A percentile compares a stretch with the other conserved stretches of the same genome.
Evolutionary conservation across 2,329 filamentous ascomycete species (phyloP).

Genomic region (Epichloe coenophiala): DNA sequence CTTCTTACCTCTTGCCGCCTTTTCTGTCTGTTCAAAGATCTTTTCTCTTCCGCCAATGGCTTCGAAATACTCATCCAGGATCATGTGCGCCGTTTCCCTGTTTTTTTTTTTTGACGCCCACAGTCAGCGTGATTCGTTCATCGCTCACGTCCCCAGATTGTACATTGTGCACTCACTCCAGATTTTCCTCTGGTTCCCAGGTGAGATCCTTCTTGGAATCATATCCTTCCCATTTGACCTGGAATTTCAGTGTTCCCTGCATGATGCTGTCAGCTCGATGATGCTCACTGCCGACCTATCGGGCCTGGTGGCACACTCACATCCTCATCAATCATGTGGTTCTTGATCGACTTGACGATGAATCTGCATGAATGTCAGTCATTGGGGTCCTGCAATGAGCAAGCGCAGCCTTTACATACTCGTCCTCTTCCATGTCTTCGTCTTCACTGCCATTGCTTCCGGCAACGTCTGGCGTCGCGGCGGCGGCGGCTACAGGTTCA

Average conservation of each 20-base stretch:
- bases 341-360: constrained; percentile 60
- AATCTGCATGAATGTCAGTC: constrained; percentile 34
- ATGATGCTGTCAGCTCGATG: constrained; percentile 1
- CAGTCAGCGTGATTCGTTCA: not conserved
- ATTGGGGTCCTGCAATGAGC: constrained; percentile 12
- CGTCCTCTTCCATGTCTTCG: constrained; percentile 28
- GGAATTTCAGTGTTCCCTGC: constrained; percentile 43
- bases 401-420: constrained; percentile 17
- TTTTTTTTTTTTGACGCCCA: not conserved
- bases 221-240: constrained; percentile 74
- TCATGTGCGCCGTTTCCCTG: constrained; percentile 40
- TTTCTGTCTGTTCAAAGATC: constrained; percentile 37
- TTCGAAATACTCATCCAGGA: constrained; percentile 51
- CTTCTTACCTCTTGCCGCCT: constrained; percentile 41
- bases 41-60: constrained; percentile 49
- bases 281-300: not conserved
- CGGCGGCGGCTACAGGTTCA: not conserved
- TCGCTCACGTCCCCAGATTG: not conserved
- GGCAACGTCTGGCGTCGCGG: constrained; percentile 10
- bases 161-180: constrained; percentile 13
- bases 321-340: constrained; percentile 46
- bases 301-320: constrained; percentile 21
- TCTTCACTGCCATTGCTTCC: constrained; percentile 17
- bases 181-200: constrained; percentile 66
- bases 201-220: constrained; percentile 56